These are phyloP conservation scores for Camellia lanceoleosa DNA, from an alignment of 148 eudicot species.

Conservation along the genomic window DNA sequence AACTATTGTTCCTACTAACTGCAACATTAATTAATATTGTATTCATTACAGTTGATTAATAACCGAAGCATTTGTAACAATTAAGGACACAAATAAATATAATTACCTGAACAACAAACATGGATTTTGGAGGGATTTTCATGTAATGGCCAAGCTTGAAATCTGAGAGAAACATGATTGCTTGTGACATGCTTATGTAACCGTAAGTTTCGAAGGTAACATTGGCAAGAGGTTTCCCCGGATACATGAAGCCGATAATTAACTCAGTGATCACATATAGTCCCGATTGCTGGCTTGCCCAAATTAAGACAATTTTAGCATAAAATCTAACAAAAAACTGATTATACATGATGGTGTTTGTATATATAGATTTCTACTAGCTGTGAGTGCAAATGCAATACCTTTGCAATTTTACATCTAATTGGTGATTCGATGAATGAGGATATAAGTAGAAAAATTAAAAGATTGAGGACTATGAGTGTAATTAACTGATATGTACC, in stretches of 20 bases:
- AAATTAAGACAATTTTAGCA: background rate
- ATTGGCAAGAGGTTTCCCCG: conserved; percentile 43
- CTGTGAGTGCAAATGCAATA: too few species aligned
- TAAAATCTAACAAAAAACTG: background rate
- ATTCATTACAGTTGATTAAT: too few species aligned
- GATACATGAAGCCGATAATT: conserved; percentile 42
- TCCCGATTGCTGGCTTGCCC: conserved; percentile 32
- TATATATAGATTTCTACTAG: too few species aligned
- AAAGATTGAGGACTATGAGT: too few species aligned
- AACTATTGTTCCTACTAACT: conserved; percentile 40
- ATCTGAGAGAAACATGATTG: conserved; percentile 36
- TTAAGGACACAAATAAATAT: background rate
- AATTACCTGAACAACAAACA: conserved; percentile 42
- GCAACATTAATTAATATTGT: background rate
- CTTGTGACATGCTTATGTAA: conserved; percentile 41
- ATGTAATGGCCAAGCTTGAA: conserved; percentile 39
- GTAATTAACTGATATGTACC: conserved; percentile 13
- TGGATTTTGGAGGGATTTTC: conserved; percentile 23
- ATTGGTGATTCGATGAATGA: too few species aligned
- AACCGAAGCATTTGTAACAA: too few species aligned
- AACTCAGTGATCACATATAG: conserved; percentile 39
- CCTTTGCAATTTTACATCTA: too few species aligned
- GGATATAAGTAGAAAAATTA: too few species aligned
- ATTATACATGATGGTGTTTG: background rate
- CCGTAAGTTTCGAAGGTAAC: conserved; percentile 38